Base-by-base conservation (phyloP, 163 green algal species). In the Chloromonas sp. region DNA sequence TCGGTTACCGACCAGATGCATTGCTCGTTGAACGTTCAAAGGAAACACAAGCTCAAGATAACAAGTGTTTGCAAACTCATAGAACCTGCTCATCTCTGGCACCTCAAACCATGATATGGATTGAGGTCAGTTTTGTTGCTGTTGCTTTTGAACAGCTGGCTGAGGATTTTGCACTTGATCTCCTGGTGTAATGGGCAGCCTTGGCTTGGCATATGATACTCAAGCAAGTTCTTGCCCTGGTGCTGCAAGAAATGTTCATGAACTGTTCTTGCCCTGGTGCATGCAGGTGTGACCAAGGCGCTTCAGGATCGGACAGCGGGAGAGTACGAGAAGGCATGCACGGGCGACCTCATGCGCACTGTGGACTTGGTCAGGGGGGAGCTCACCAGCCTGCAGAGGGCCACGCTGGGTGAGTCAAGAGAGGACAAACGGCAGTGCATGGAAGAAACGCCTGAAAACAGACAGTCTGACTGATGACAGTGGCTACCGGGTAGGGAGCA, bases 321-420 rank as follows among this genome's bases (percentile, higher is more conserved):
- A 3, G 79, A 83, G 2, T 91, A 88, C 71, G 87, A 91, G 84
- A 15, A 82, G 84, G 81, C 87, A 58, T 93, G 90, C 90, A 96
- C 91, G 0, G 80, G 61, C 0, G 88, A 95, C 81, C 88, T 96
- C 81, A 85, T 91, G 58, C 81, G 88, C 70, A 93, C 95, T 76
- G 93, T 96, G 70, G 89, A 92, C 60, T 87, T 95, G 83, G 92
- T 96, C 74, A 87, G 92, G 5, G 92, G 92, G 2, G 83, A 95
- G 86, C 92, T 95, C 58, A 94, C 92, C 1, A 91, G 90, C 84
- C 89, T 95, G 84, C 86, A 94, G 83, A 84, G 93, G 2, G 88
- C 89, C 58, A 96, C 93, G 11, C 88, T 96, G 79, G 89, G 88
- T 76, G 11, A 36, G 3, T 83, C 2, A 66, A 8, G 5, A 15